A percentile compares a stretch with the other conserved stretches of the same genome.
Conservation (phyloP, 176 grass and related monocot species). For the Carex littledalei region DNA sequence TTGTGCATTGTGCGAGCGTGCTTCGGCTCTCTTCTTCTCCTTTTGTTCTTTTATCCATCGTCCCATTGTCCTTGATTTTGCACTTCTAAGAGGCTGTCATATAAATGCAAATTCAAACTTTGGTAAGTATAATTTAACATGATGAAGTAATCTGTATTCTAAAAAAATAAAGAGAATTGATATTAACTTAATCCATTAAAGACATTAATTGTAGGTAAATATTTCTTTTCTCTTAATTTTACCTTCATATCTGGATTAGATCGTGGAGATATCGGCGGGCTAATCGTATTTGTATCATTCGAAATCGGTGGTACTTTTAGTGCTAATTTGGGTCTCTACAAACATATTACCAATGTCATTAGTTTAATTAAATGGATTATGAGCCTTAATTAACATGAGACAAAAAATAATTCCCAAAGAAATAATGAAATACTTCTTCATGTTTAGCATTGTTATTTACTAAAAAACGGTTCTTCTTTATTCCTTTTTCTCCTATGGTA, state of each 20-base stretch:
- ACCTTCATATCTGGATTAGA: slow-evolving; percentile 55
- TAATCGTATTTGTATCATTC: slow-evolving; percentile 19
- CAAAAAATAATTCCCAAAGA: background rate
- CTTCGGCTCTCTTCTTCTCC: slow-evolving; percentile 86
- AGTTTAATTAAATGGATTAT: background rate
- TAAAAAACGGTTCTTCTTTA: slow-evolving; percentile 3
- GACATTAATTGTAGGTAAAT: background rate
- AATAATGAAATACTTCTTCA: slow-evolving; percentile 5
- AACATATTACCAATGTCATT: background rate
- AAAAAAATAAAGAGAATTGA: background rate
- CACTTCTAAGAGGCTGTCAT: slow-evolving; percentile 36
- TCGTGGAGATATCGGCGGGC: slow-evolving; percentile 60
- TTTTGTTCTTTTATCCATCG: slow-evolving; percentile 90
- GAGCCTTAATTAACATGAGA: background rate
- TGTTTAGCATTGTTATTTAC: background rate
- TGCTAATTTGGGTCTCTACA: slow-evolving; percentile 23
- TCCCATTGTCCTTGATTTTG: slow-evolving; percentile 55
- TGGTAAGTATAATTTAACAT: background rate
- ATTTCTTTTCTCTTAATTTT: background rate
- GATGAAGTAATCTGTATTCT: background rate
- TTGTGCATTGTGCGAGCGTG: slow-evolving; percentile 72
- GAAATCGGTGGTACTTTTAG: slow-evolving; percentile 11
- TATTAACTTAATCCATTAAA: background rate
- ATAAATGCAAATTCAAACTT: background rate
- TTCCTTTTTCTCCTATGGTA: slow-evolving; percentile 14